Evolutionary conservation across 1,284 basidiomycete genomes (phyloP).

Genomic region (Ustilago lituana): DNA sequence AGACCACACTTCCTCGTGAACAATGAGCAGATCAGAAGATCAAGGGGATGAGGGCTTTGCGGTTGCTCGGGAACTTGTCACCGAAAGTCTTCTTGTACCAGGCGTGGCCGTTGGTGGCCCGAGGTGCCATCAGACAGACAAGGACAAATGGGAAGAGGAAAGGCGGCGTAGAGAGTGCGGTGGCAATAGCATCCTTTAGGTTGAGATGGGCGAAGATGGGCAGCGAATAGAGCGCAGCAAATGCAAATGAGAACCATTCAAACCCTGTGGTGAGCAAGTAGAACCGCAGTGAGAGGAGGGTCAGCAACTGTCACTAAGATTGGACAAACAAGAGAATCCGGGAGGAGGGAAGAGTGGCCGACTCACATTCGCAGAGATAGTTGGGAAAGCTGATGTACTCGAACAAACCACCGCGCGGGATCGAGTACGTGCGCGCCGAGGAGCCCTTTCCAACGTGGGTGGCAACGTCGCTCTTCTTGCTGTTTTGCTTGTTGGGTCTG

Average conservation of each 20-base stretch:
- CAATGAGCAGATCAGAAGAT: constrained; percentile 73
- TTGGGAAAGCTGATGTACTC: constrained; percentile 86
- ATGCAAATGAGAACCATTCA: constrained; percentile 63
- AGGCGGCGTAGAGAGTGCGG: constrained; percentile 54
- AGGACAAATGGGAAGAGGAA: constrained; percentile 76
- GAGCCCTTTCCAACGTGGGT: constrained; percentile 52
- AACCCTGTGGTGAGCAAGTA: constrained; percentile 46
- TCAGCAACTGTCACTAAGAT: too few species aligned
- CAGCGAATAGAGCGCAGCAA: constrained; percentile 53
- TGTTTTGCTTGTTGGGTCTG: constrained; percentile 20
- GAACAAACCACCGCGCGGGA: constrained; percentile 84
- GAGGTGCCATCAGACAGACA: constrained; percentile 78
- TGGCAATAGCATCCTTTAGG: constrained; percentile 27
- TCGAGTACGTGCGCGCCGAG: constrained; percentile 75
- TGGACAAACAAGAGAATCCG: too few species aligned
- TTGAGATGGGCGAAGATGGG: constrained; percentile 42
- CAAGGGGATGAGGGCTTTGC: constrained; percentile 76
- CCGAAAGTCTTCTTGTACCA: constrained; percentile 81
- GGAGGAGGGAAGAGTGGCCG: neutral
- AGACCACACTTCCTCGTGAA: too few species aligned
- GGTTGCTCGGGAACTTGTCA: constrained; percentile 74
- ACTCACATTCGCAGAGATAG: constrained; percentile 82
- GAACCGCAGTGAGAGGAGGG: neutral
- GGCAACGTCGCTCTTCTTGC: neutral
- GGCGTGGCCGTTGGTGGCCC: constrained; percentile 79